phyloP scores from a whole-genome alignment of 768 basidiomycete genomes.

The Amanita exitialis region DNA sequence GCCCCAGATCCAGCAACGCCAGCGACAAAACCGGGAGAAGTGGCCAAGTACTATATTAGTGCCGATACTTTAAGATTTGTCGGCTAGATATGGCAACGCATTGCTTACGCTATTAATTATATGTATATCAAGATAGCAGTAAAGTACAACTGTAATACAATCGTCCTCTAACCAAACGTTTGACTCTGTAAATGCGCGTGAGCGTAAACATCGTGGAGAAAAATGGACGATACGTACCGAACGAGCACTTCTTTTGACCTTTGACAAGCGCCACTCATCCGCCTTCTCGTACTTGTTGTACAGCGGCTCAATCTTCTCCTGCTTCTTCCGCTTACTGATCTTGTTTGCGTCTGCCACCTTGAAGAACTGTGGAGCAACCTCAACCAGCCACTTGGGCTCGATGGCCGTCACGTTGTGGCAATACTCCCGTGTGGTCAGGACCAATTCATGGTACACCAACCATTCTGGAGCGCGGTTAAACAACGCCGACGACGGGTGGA shows the following conservation, averaged over 20 bases:
- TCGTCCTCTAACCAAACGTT: constrained; percentile 64
- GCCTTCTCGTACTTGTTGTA: constrained; percentile 94
- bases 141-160: neutral
- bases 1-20: constrained; percentile 64
- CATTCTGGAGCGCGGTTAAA: constrained; percentile 98
- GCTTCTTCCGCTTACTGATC: constrained; percentile 91
- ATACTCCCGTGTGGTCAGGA: constrained; percentile 93
- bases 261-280: constrained; percentile 91
- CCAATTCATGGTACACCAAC: constrained; percentile 92
- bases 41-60: constrained; percentile 75
- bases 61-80: constrained; percentile 79
- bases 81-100: constrained; percentile 31
- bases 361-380: constrained; percentile 98
- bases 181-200: constrained; percentile 48
- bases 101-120: neutral
- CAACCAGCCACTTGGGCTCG: constrained; percentile 97
- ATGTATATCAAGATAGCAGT: neutral
- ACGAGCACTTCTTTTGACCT: constrained; percentile 84
- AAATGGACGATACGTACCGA: constrained; percentile 36
- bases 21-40: constrained; percentile 55
- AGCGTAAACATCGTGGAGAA: constrained; percentile 7
- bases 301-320: constrained; percentile 95
- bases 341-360: constrained; percentile 96
- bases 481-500: constrained; percentile 92
- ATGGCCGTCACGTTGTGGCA: constrained; percentile 90